Evolutionary conservation across 1,139 yeast species (phyloP), one percentile per base, ranked within the genome.

Genomic region (Suhomyces ambrosiae): DNA sequence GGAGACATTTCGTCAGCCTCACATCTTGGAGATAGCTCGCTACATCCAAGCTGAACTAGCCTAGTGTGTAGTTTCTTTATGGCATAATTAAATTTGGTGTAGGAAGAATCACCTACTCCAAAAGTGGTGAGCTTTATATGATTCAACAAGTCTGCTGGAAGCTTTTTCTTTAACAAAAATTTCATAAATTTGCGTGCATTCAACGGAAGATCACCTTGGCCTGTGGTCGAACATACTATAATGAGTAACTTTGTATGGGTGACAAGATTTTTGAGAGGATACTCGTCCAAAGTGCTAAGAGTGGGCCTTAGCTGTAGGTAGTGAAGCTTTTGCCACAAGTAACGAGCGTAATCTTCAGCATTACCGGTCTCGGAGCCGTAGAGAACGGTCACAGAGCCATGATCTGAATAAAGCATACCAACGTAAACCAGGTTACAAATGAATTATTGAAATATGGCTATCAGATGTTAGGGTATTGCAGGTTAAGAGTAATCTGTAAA

Each of bases 351-450:
- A 52, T 92, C 97, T 51, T 86, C 88, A 1, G 96, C 78, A 50
- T 87, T 89, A 1, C 97, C 98, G 0, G 97, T 87, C 56, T 90
- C 97, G 1, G 96, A 84, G 0, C 97, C 97, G 58, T 86, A 90
- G 1, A 92, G 65, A 11, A 92, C 76, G 19, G 82, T 79, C 10
- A 86, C 41, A 19, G 32, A 23, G 3, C 27, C 30, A 7, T 36
- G 41, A 10, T 30, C 33, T 3, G 21, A 18, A 5, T 18, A n/a
- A 13, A n/a, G 32, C 23, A 14, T 26, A n/a, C n/a, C n/a, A n/a
- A n/a, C n/a, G n/a, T n/a, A n/a, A n/a, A n/a, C n/a, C n/a, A n/a
- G n/a, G n/a, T n/a, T n/a, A n/a, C n/a, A n/a, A n/a, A n/a, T n/a
- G n/a, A n/a, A n/a, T n/a, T n/a, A n/a, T n/a, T n/a, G n/a, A n/a